Evolutionary conservation across 2,329 filamentous ascomycete species (phyloP), one percentile per base, ranked within the genome.

Genomic region (Penicillium sp.): DNA sequence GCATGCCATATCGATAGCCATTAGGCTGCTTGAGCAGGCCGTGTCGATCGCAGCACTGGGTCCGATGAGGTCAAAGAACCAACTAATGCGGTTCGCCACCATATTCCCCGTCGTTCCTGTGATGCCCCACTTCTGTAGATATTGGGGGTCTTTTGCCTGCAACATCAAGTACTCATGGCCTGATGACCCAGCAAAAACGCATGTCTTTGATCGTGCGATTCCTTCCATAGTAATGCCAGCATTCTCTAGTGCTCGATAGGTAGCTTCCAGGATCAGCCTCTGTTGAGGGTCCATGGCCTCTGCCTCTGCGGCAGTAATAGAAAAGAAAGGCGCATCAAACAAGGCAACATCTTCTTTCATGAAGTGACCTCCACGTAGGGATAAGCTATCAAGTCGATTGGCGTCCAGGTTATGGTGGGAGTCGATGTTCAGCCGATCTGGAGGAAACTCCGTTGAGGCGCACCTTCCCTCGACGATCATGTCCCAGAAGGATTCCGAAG

Each of bases 311-410:
- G 68, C 55, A 1, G 45, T 58, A 10, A 73, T 70, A 9, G 60
- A 57, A 56, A 72, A 76, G 52, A 76, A 75, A 0, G 59, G 52
- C 1, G 68, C 65, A 57, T 76, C 74, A 41, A 75, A 75, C 2
- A 40, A 23, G 2, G 57, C 50, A 5, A 64, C 37, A 52, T 74
- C 70, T 21, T 69, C 66, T 31, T 51, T 55, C 19, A 69, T 25
- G 35, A 68, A 69, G 31, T 69, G 60, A 0, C 60, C 66, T 1
- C 64, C 64, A 3, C 41, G 42, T 12, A 43, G 10, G 5, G 57
- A 59, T 15, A 64, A 12, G 25, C 19, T 57, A 33, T 62, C 60
- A 1, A 60, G 51, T 15, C 62, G 63, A 25, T 51, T 58, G 17
- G 50, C 48, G 43, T 71, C 58, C 3, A 60, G 56, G 52, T 69